Evolutionary conservation across 2,329 filamentous ascomycete species (phyloP).

Genomic region (Colletotrichum paranaense): DNA sequence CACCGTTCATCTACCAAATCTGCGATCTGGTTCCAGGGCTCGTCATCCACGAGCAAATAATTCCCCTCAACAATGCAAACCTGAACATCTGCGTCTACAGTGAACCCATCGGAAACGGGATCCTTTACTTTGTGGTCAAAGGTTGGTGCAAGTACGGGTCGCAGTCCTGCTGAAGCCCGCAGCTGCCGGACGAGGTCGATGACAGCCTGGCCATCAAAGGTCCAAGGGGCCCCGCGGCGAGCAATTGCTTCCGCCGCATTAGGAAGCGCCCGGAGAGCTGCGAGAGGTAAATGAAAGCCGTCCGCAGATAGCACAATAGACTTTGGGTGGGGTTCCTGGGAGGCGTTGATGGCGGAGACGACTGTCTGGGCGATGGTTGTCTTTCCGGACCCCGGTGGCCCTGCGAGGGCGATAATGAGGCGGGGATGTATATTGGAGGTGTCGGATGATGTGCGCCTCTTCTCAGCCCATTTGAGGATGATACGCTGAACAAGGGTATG

Average conservation of each 20-base stretch:
- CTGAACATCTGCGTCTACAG: constrained; percentile 11
- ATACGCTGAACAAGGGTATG: constrained; percentile 38
- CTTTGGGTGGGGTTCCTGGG: constrained; percentile 14
- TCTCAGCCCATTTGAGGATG: constrained; percentile 38
- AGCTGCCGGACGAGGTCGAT: constrained; percentile 39
- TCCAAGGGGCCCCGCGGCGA: constrained; percentile 45
- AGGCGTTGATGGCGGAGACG: constrained; percentile 26
- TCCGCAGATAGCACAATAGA: constrained; percentile 37
- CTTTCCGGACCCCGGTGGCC: constrained; percentile 47
- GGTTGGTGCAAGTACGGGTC: constrained; percentile 49
- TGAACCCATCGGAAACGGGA: constrained; percentile 43
- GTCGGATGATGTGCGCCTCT: not conserved
- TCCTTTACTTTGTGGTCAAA: constrained; percentile 64
- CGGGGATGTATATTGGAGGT: constrained; percentile 22
- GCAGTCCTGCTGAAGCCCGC: constrained; percentile 25
- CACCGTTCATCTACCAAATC: constrained; percentile 57
- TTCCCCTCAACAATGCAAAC: constrained; percentile 59
- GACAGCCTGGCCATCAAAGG: constrained; percentile 43
- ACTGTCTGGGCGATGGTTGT: constrained; percentile 41
- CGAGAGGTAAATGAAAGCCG: constrained; percentile 45
- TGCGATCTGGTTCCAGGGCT: constrained; percentile 57
- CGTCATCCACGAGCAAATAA: constrained; percentile 57
- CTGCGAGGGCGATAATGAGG: constrained; percentile 44
- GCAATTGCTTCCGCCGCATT: constrained; percentile 41
- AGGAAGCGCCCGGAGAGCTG: constrained; percentile 35